Percentiles rank a stretch among this genome's conserved stretches.
phyloP scores from a whole-genome alignment of 2,329 filamentous ascomycete genomes.

The Hirsutella minnesotensis region DNA sequence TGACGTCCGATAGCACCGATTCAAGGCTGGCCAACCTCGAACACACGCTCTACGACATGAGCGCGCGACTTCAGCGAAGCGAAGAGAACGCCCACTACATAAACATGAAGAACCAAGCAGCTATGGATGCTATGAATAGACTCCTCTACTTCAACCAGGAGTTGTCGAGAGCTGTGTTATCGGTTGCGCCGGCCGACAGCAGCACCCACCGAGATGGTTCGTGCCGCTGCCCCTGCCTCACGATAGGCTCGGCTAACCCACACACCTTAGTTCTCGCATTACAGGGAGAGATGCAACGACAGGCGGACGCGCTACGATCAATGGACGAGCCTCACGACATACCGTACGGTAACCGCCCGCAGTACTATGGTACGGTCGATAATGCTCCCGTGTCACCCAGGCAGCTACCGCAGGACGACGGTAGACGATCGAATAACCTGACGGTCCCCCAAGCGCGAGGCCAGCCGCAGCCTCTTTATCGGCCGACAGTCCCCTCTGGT shows the following conservation, averaged over 20 bases:
- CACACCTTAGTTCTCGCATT: conserved; percentile 34
- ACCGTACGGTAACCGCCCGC: conserved; percentile 53
- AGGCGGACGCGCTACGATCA: conserved; percentile 42
- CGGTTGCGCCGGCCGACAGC: conserved; percentile 64
- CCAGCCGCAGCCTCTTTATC: conserved; percentile 54
- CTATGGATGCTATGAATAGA: conserved; percentile 69
- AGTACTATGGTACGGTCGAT: conserved; percentile 56
- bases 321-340: conserved; percentile 57
- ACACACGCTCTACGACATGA: conserved; percentile 71
- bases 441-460: conserved; percentile 47
- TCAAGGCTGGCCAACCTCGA: conserved; percentile 65
- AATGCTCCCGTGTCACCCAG: conserved; percentile 77
- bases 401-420: conserved; percentile 76
- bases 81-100: conserved; percentile 76
- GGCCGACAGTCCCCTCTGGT: conserved; percentile 71
- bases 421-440: conserved; percentile 60
- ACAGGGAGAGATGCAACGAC: conserved; percentile 49
- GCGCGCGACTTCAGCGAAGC: conserved; percentile 61
- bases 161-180: conserved; percentile 62
- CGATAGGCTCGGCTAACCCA: neutral
- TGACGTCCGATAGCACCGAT: conserved; percentile 63
- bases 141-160: conserved; percentile 71
- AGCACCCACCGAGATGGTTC: conserved; percentile 72
- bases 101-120: conserved; percentile 67
- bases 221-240: conserved; percentile 21